Evolutionary conservation across 2,329 filamentous ascomycete species (phyloP).

Genomic region (Fusarium keratoplasticum): DNA sequence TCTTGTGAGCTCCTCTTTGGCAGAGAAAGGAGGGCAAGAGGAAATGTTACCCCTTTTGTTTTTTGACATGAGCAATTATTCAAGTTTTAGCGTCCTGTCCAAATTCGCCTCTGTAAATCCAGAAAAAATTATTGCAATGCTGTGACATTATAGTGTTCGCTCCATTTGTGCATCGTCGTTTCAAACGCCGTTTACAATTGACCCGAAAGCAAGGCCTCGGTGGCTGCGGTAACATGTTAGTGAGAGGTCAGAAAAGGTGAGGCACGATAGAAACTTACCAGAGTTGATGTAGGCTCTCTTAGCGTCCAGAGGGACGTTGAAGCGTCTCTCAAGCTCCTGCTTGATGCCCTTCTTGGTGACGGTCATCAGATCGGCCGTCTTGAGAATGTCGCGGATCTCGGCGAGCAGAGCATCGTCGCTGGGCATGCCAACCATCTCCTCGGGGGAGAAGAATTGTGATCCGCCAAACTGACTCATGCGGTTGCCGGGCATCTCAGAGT

Average conservation of each 20-base stretch:
- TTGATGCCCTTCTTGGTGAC: constrained; percentile 99
- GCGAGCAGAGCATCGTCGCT: constrained; percentile 90
- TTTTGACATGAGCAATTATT: constrained; percentile 32
- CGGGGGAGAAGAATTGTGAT: constrained; percentile 69
- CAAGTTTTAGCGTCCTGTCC: constrained; percentile 40
- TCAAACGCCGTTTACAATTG: constrained; percentile 66
- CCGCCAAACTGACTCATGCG: constrained; percentile 72
- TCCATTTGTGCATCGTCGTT: constrained; percentile 15
- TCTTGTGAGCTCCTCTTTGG: constrained; percentile 6
- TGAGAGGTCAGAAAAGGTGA: background rate
- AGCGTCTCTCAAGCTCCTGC: constrained; percentile 88
- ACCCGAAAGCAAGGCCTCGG: constrained; percentile 82
- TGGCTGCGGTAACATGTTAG: constrained; percentile 62
- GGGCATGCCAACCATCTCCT: constrained; percentile 80
- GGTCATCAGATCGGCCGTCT: constrained; percentile 93
- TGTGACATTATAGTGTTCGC: constrained; percentile 35
- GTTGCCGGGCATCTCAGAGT: constrained; percentile 72
- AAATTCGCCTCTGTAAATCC: constrained; percentile 35
- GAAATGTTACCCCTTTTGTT: constrained; percentile 7
- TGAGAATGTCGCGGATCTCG: constrained; percentile 94
- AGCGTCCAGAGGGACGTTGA: constrained; percentile 85
- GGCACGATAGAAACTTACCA: constrained; percentile 64
- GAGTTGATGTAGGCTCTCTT: constrained; percentile 95
- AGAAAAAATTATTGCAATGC: constrained; percentile 25
- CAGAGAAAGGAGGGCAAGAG: constrained; percentile 19